Evolutionary conservation across 192 early-diverging fungal species (phyloP), one percentile per base, ranked within the genome.

Genomic region (Podila verticillata): DNA sequence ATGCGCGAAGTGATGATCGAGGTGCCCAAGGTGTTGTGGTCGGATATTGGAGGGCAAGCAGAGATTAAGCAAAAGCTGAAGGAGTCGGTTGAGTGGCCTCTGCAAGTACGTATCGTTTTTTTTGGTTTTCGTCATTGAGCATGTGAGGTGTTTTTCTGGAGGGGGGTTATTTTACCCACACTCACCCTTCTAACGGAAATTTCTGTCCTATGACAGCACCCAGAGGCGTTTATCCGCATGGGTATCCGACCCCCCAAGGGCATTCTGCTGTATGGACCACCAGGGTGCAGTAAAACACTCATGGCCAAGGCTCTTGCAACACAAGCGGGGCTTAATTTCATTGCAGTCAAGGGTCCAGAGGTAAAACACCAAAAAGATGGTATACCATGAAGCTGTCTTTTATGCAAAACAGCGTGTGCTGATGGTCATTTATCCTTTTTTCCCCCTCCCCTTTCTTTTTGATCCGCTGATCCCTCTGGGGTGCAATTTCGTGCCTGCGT

Each of bases 311-410:
- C 98, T 7, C 82, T 99, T 32, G 98, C 98, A 4, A 98, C 97
- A 0, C 97, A 99, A 74, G 91, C 94, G 7, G 96, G 96, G 9
- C 82, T 99, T 30, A 99, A 99, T 83, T 99, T 99, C 82, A 91
- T 99, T 67, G 98, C 98, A 12, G 95, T 99, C 19, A 98, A 98
- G 47, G 98, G 98, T 3, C 98, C 98, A 3, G 98, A 99, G 87
- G 93, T 96, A 87, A 63, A 57, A 22, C 51, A 10, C 9, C 48
- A 48, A 29, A 8, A 20, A 20, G 24, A 19, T 15, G 5, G 19
- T 28, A 32, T 67, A 57, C 20, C 3, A 29, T 12, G 17, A 29
- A 3, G 61, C 30, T 56, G 2, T 54, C n/a, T 22, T 34, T 34
- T 34, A 34, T 15, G 39, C 9, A 39, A 39, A 34, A 34, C 6